Base-by-base conservation (phyloP, 1,139 yeast genomes). In the Scheffersomyces cryptocercus region DNA sequence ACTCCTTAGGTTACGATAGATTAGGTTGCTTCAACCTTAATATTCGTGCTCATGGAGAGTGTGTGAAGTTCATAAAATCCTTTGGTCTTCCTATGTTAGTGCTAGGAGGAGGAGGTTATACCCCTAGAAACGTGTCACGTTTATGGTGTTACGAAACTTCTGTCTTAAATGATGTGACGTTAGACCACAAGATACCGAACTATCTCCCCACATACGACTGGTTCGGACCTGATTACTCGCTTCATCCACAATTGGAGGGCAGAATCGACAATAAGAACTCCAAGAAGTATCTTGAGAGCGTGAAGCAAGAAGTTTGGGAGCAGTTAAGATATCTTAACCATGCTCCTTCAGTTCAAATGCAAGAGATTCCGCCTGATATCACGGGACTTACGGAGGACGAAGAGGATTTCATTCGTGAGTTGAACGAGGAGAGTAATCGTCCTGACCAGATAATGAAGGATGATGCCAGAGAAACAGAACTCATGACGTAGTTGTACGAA, bases 31-130 rank as follows among this genome's bases (percentile, higher is more conserved):
- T 93, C 69, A 93, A 93, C 59, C 74, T 93, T 44, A 89, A 91
- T 51, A 90, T 91, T 60, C 75, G 81, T 40, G 99, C 96, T 0
- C 98, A 91, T 62, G 98, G 97, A 3, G 96, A 90, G 61, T 93
- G 99, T 70, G 95, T 91, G 29, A 82, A 84, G 51, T 91, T 82
- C 64, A 84, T 91, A 44, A 87, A 86, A 60, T 79, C 91, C 16
- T 91, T 91, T 64, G 90, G 91, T 5, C 72, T 93, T 2, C 98
- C 98, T 5, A 75, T 89, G 81, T 71, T 93, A 64, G 97, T 93
- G 10, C 68, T 93, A 11, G 99, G 99, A 26, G 99, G 99, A 30
- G 99, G 99, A 43, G 99, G 99, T 3, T 93, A 93, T 64, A 93
- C 99, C 0, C 96, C 97, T 43, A 79, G 97, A 55, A 93, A 93